These are phyloP conservation scores for Oryza coarctata DNA, from an alignment of 176 grass and related monocot species.

Conservation along the genomic window DNA sequence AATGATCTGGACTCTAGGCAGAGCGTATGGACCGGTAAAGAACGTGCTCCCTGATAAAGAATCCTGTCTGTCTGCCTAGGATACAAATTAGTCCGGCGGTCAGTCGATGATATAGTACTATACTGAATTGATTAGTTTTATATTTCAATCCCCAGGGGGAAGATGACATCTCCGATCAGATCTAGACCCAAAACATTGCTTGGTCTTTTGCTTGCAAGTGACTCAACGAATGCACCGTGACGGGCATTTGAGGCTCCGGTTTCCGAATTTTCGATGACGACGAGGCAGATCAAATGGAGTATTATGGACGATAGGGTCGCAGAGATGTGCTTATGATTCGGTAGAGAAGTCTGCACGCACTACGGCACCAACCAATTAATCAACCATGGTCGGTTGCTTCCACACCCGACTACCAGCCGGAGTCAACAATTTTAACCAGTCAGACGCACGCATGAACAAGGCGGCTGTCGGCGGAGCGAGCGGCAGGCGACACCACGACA, in stretches of 20 bases:
- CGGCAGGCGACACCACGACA: no score
- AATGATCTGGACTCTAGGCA: neutral
- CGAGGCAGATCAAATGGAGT: neutral
- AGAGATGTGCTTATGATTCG: neutral
- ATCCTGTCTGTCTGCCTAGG: neutral
- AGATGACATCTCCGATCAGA: neutral
- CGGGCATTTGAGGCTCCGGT: neutral
- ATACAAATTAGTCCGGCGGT: neutral
- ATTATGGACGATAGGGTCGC: neutral
- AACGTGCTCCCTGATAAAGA: neutral
- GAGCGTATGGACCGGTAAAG: neutral
- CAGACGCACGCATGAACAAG: no score
- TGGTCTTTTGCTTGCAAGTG: conserved; percentile 9
- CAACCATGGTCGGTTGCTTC: neutral
- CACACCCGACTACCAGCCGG: neutral
- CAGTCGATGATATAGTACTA: no score
- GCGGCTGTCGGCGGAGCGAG: no score
- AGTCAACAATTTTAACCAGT: neutral
- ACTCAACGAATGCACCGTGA: neutral
- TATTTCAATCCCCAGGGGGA: neutral
- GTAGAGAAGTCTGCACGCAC: neutral
- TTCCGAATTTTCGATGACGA: neutral
- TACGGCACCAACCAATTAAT: neutral
- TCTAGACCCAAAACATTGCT: neutral
- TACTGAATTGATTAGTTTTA: neutral